Evolutionary conservation across 1,284 basidiomycete species (phyloP), one percentile per base, ranked within the genome.

Genomic region (Phellinidium pouzarii): DNA sequence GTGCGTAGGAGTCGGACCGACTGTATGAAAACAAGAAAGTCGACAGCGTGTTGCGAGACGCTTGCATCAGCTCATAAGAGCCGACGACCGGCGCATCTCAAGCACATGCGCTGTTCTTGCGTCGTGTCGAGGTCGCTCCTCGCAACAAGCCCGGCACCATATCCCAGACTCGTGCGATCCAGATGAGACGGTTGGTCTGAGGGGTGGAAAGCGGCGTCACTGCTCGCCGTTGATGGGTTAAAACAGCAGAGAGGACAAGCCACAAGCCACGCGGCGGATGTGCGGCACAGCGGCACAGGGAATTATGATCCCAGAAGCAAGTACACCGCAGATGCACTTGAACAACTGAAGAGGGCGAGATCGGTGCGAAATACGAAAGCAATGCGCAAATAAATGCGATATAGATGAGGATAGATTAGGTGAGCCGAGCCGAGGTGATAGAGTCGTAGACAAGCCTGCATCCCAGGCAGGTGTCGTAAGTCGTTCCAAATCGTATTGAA

Each of bases 11-110:
- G 34, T 26, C 46, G 45, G 37, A 29, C 52, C 45, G 50, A 57
- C 55, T 31, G 43, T 57, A 45, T 53, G 52, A 53, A 57, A 53
- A 53, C 55, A 57, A 57, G 55, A 57, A 57, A 53, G 55, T 41
- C 11, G 22, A 57, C 55, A 57, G 55, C 37, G 44, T 27, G 22
- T 9, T 42, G 55, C 52, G 55, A 53, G 52, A 48, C 51, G 41
- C 53, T 44, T 46, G 55, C 48, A 34, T 34, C 54, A 31, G 38
- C 40, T 53, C 54, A 36, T 51, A 45, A 40, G 48, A 50, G 49
- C 22, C 17, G 49, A 48, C 41, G 54, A 55, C 54, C 54, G 40
- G 43, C 34, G 49, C 48, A 19, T 55, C 54, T 52, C 52, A n/a
- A 53, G 46, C 50, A 48, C 27, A 43, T 25, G 22, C 38, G 36